These are phyloP conservation scores for Lasiosphaeriaceae sp. DNA, from an alignment of 495 filamentous ascomycete species.

Conservation along the genomic window DNA sequence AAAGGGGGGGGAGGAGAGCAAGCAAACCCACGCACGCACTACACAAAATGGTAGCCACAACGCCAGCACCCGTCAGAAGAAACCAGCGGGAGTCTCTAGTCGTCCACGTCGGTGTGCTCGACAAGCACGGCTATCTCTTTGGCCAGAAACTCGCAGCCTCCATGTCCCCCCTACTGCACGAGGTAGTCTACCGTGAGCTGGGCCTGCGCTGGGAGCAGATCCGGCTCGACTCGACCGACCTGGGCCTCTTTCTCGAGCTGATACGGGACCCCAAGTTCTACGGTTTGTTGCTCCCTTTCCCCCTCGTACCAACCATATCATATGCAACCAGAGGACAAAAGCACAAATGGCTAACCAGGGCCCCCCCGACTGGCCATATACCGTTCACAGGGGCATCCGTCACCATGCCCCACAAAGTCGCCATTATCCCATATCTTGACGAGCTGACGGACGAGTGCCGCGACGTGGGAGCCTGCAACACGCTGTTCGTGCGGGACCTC, in stretches of 20 bases:
- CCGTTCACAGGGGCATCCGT: conserved; percentile 63
- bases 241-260: conserved; percentile 33
- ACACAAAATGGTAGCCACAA: too few species aligned
- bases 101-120: conserved; percentile 31
- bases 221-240: conserved; percentile 50
- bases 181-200: conserved; percentile 57
- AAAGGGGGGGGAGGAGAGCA: background rate
- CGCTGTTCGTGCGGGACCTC: conserved; percentile 57
- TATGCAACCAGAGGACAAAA: background rate
- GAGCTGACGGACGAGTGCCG: conserved; percentile 62
- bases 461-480: conserved; percentile 70
- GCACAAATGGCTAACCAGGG: conserved; percentile 3
- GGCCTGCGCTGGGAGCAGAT: conserved; percentile 60
- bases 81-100: background rate
- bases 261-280: conserved; percentile 33
- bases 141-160: conserved; percentile 57
- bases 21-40: too few species aligned
- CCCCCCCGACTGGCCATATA: background rate
- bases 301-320: conserved; percentile 36
- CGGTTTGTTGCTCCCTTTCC: conserved; percentile 22
- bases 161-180: conserved; percentile 66
- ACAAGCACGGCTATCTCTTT: conserved; percentile 51
- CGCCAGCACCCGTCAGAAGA: too few species aligned
- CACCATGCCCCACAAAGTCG: conserved; percentile 74
- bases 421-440: conserved; percentile 65